Evolutionary conservation across 2,329 filamentous ascomycete genomes (phyloP), one percentile per base, ranked within the genome.

Genomic region (Aspergillus fumigatiaffinis): DNA sequence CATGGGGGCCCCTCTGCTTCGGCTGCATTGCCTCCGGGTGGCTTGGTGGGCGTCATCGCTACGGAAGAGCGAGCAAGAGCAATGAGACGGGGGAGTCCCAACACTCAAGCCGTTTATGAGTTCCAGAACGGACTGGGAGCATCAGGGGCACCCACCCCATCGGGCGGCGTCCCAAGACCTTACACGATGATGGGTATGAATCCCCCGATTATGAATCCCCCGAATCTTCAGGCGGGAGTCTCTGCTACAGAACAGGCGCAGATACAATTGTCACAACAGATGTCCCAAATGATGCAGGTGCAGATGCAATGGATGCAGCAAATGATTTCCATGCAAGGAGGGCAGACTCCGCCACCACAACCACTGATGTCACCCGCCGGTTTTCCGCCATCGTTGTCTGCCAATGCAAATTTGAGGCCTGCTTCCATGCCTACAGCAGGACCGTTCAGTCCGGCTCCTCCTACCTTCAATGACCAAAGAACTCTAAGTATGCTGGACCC

Each of bases 221-320:
- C 63, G 56, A 64, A 56, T 35, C 57, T 56, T 9, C 66, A 63
- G 38, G 69, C 64, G 12, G 70, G 69, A 63, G 66, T 87, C 48
- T 83, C 82, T 17, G 78, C 86, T 2, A 84, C 83, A 23, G 88
- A 91, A 60, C 88, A 90, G 70, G 87, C 87, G 28, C 89, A 93
- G 66, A 82, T 92, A 46, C 87, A 92, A 64, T 88, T 94, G 82
- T 88, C 84, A 6, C 88, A 91, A 68, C 89, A 92, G 69, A 92
- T 93, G 90, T 83, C 85, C 55, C 87, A 91, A 67, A 92, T 93
- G 76, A 92, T 93, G 89, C 88, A 92, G 70, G 91, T 94, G 87
- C 91, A 96, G 72, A 92, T 95, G 88, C 90, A 95, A 71, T 92
- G 92, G 76, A 93, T 95, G 88, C 89, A 92, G 67, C 76, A 79